Conservation (phyloP, 192 early-diverging fungal species). For the Podila clonocystis region DNA sequence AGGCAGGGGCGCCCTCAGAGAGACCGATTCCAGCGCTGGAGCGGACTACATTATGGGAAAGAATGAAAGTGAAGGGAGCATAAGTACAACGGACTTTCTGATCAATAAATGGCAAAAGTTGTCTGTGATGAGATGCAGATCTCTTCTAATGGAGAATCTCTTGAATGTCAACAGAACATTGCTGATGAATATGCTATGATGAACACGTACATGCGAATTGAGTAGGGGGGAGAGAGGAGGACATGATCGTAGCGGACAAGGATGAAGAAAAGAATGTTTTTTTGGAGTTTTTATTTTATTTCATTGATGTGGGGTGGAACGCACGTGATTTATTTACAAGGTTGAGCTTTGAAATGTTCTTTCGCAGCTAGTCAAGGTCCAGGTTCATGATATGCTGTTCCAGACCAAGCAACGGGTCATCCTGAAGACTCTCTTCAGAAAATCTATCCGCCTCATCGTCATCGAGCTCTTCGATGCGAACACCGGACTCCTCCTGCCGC, state of each 20-base stretch:
- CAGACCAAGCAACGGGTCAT: conserved; percentile 19
- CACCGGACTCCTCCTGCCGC: neutral
- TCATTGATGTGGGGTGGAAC: too few species aligned
- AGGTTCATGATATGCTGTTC: conserved; percentile 36
- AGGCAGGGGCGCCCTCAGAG: conserved; percentile 63
- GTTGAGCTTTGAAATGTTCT: too few species aligned
- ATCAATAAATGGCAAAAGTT: conserved; percentile 1
- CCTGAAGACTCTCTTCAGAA: neutral
- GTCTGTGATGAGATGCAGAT: too few species aligned
- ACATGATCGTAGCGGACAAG: conserved; percentile 35
- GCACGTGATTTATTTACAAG: neutral
- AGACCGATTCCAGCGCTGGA: conserved; percentile 63
- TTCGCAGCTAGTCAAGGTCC: conserved; percentile 34
- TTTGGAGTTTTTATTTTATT: too few species aligned
- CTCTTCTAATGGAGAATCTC: neutral
- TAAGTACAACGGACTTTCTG: conserved; percentile 4
- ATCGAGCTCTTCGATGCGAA: conserved; percentile 19
- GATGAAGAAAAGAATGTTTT: conserved; percentile 11
- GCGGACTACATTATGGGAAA: conserved; percentile 54
- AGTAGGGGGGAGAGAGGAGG: conserved; percentile 55
- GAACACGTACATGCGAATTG: conserved; percentile 66
- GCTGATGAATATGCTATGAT: neutral
- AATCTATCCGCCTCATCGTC: conserved; percentile 19
- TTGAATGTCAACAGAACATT: neutral
- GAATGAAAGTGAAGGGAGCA: neutral